Evolutionary conservation across 345 rosid species (phyloP).

Genomic region (Trapa incisa): DNA sequence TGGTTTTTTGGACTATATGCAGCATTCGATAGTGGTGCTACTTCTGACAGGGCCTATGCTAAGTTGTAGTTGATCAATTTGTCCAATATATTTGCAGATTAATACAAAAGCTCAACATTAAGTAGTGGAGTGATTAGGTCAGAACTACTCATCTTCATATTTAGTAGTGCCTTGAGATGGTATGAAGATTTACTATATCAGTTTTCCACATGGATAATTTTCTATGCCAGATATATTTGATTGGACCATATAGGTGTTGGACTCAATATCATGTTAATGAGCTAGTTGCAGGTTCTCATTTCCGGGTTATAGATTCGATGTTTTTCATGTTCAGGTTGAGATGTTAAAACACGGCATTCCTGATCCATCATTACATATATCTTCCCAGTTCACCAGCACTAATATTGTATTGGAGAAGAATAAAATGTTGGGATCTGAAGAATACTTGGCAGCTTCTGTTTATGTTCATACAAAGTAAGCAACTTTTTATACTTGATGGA

Average conservation of each 20-base stretch:
- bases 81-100: no score
- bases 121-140: no score
- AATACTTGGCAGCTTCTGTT: slow-evolving; percentile 61
- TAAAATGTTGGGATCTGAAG: slow-evolving; percentile 35
- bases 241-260: background rate
- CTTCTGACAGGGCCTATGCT: no score
- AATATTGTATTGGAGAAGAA: slow-evolving; percentile 39
- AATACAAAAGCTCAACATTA: no score
- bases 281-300: background rate
- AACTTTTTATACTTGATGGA: slow-evolving; percentile 2
- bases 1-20: no score
- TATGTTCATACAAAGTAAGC: slow-evolving; percentile 75
- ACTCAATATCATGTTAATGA: background rate
- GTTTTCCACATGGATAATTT: slow-evolving; percentile 1
- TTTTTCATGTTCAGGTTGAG: slow-evolving; percentile 45
- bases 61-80: no score
- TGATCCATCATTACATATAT: slow-evolving; percentile 53
- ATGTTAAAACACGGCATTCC: slow-evolving; percentile 73
- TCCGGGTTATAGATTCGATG: background rate
- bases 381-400: slow-evolving; percentile 32
- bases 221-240: background rate
- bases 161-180: background rate
- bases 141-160: no score
- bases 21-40: no score
- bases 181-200: background rate